A percentile compares a stretch with the other conserved stretches of the same genome.
Conservation (phyloP, 2,329 filamentous ascomycete genomes). For the Beauveria bassiana region DNA sequence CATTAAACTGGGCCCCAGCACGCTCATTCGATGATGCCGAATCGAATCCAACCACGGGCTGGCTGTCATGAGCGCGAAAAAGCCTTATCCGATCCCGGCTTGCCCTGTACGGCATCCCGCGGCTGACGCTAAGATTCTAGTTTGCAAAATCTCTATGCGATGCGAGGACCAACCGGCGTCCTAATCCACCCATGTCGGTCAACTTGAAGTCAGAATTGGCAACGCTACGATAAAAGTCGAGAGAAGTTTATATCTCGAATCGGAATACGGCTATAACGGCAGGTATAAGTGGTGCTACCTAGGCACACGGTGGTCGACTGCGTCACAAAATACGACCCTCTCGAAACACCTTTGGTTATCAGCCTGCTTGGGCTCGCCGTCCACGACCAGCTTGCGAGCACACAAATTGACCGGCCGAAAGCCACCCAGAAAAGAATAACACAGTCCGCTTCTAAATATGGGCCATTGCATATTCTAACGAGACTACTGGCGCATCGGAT, state of each 20-base stretch:
- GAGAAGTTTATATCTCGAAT: background rate
- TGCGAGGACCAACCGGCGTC: background rate
- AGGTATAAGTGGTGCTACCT: background rate
- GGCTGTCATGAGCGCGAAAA: background rate
- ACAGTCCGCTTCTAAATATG: slow-evolving; percentile 1
- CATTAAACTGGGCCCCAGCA: slow-evolving; percentile 4
- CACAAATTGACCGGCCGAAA: background rate
- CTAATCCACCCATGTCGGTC: background rate
- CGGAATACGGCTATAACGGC: background rate
- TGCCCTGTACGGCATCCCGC: background rate
- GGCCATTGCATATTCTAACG: background rate
- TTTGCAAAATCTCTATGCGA: background rate
- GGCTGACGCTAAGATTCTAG: background rate
- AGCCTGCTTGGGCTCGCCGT: too few species aligned
- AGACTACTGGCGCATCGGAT: background rate
- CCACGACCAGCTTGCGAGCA: background rate
- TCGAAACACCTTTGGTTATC: background rate
- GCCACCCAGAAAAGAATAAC: background rate
- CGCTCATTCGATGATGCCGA: background rate
- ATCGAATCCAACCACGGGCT: background rate
- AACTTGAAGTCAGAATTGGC: background rate
- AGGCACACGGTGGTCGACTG: background rate
- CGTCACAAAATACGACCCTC: background rate
- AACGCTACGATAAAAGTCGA: background rate
- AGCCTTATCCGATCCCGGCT: slow-evolving; percentile 1